A percentile compares a stretch with the other conserved stretches of the same genome.
phyloP scores from a whole-genome alignment of 2,329 filamentous ascomycete genomes.

The Coniochaeta sp. region DNA sequence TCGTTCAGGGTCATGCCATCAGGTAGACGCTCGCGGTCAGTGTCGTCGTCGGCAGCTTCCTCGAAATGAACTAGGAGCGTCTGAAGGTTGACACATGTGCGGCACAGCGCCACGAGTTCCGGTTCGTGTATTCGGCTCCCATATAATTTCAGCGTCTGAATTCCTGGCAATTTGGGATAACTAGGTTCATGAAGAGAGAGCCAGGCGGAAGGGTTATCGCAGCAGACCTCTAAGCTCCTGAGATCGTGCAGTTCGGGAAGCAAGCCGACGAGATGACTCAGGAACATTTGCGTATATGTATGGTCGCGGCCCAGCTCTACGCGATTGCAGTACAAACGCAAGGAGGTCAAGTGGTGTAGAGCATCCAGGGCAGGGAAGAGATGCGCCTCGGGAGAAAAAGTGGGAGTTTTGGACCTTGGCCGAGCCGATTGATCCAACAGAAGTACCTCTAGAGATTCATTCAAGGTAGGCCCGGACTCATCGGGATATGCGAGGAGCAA shows the following conservation, averaged over 20 bases:
- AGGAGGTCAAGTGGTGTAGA: slow-evolving; percentile 10
- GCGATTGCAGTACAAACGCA: slow-evolving; percentile 19
- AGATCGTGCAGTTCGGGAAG: slow-evolving; percentile 10
- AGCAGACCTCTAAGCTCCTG: slow-evolving; percentile 16
- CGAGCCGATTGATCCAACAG: slow-evolving; percentile 1
- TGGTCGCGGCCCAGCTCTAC: slow-evolving; percentile 10
- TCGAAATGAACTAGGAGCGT: slow-evolving; percentile 19
- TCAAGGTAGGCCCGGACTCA: slow-evolving; percentile 2
- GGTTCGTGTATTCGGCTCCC: slow-evolving; percentile 19
- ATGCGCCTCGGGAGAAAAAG: slow-evolving; percentile 1
- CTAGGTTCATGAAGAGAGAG: not conserved
- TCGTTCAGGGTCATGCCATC: slow-evolving; percentile 17
- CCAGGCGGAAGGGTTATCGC: slow-evolving; percentile 8
- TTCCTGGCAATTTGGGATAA: slow-evolving; percentile 12
- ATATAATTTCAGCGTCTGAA: slow-evolving; percentile 16
- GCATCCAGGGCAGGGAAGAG: slow-evolving; percentile 8
- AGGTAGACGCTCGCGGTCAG: slow-evolving; percentile 13
- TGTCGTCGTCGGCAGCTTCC: slow-evolving; percentile 12
- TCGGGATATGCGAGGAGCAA: slow-evolving; percentile 17
- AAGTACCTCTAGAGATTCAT: not conserved
- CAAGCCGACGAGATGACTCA: slow-evolving; percentile 11
- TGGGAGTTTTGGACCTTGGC: not conserved
- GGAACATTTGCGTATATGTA: slow-evolving; percentile 13
- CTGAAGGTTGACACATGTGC: slow-evolving; percentile 15
- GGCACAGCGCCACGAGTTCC: slow-evolving; percentile 13